Evolutionary conservation across 805 yeast genomes (phyloP).

Genomic region (Candida sithepensis): DNA sequence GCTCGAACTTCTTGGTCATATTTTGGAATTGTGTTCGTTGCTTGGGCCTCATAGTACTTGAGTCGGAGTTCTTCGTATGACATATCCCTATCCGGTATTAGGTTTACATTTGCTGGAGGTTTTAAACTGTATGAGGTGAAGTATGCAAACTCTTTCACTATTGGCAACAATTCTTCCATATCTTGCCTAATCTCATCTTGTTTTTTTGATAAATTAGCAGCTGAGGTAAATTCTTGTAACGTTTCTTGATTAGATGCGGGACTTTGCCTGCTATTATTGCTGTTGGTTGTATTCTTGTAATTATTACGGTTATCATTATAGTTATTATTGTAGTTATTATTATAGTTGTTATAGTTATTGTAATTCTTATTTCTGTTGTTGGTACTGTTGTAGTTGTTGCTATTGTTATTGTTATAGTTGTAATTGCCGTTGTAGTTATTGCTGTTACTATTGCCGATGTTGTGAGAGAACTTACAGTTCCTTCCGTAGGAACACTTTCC

Average conservation of each 20-base stretch:
- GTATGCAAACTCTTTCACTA: conserved; percentile 26
- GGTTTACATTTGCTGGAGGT: conserved; percentile 43
- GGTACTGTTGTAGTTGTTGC: conserved; percentile 37
- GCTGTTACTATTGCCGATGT: conserved; percentile 16
- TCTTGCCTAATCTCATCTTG: conserved; percentile 24
- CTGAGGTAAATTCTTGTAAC: conserved; percentile 1
- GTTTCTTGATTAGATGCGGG: conserved; percentile 4
- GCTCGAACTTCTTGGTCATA: conserved; percentile 39
- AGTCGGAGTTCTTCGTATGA: conserved; percentile 52
- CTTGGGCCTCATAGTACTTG: conserved; percentile 41
- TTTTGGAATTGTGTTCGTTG: conserved; percentile 33
- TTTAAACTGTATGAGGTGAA: conserved; percentile 47
- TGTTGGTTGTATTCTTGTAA: conserved; percentile 2
- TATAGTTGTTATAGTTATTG: conserved; percentile 3
- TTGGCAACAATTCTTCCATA: conserved; percentile 11
- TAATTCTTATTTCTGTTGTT: conserved; percentile 34
- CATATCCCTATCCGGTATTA: conserved; percentile 49
- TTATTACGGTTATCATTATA: neutral
- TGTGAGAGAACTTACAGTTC: conserved; percentile 43
- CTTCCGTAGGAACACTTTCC: conserved; percentile 40
- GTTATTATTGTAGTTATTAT: conserved; percentile 3
- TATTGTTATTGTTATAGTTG: conserved; percentile 7
- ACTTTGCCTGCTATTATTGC: neutral
- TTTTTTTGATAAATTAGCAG: conserved; percentile 1
- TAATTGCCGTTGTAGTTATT: conserved; percentile 5